Base-by-base conservation (phyloP, 2,329 filamentous ascomycete species). In the Colletotrichum sp. region DNA sequence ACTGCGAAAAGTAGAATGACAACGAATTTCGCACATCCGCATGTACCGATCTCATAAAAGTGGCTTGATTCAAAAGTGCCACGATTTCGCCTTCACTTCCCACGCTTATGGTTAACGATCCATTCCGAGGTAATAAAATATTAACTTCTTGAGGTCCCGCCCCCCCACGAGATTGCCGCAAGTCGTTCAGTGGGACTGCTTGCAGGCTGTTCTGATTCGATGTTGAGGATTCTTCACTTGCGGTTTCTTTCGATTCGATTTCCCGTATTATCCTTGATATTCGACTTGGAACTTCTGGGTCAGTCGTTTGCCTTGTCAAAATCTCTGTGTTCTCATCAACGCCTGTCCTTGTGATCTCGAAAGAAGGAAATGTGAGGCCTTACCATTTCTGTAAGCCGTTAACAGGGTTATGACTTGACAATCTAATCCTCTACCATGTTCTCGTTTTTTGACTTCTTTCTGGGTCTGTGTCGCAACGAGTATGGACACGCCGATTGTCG, bases 121-220 rank as follows among this genome's bases (percentile, higher is more conserved):
- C 13, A 9, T 58, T 3, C 13, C 6, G 13, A 36, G 34, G 34
- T 16, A 16, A 6, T 30, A 2, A 3, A 5, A 1, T 16, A 1
- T 6, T 5, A 26, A 18, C 36, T 38, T 2, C 0, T 10, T 5
- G 15, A 30, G 26, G 16, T 32, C 18, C 8, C 0, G 0, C 6
- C 0, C 0, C 16, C 8, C 36, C 16, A 0, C 1, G 15, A 28
- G 24, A 30, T 10, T 26, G 21, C 24, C 1, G 2, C 0, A 18
- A 15, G 3, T 58, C 8, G 16, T 30, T 28, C 13, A 30, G 7
- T 15, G 55, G 24, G 16, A 57, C 26, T 24, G 12, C 6, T 21
- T 60, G 24, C 2, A 60, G 28, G 8, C 5, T 10, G 6, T 5
- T 16, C 26, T 9, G 26, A 1, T 58, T 26, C 5, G 7, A 5